Conservation (phyloP, 306 rosid genomes). For the Fragaria vesca region DNA sequence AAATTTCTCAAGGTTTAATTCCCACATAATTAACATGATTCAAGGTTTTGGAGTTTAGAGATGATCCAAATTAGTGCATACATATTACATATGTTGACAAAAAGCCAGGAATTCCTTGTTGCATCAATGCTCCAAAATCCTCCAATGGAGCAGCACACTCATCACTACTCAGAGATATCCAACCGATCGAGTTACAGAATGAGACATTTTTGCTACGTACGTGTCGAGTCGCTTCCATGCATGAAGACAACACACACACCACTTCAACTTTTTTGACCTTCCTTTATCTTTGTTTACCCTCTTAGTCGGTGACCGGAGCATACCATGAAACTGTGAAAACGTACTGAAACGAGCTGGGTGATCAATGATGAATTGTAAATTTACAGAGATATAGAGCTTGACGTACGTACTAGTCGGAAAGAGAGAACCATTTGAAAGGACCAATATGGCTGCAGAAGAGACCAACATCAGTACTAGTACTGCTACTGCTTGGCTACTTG, state of each 20-base stretch:
- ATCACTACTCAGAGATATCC: not conserved
- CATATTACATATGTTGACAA: not conserved
- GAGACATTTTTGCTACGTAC: not conserved
- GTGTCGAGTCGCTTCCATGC: slow-evolving; percentile 11
- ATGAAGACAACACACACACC: not conserved
- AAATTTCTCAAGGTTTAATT: no score
- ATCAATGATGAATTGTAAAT: not conserved
- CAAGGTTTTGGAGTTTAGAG: no score
- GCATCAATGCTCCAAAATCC: not conserved
- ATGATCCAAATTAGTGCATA: not conserved
- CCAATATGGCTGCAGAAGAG: slow-evolving; percentile 14
- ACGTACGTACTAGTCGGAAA: not conserved
- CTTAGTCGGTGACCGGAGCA: not conserved
- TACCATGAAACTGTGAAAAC: not conserved
- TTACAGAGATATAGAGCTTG: not conserved
- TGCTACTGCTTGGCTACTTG: slow-evolving; percentile 21
- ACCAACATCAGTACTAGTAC: not conserved
- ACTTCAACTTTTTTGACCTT: not conserved
- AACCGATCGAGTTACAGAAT: not conserved
- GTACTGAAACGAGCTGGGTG: not conserved
- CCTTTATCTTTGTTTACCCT: not conserved
- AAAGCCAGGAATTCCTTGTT: not conserved
- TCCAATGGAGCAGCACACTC: not conserved
- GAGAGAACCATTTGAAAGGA: not conserved
- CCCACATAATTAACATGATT: no score